Evolutionary conservation across 306 rosid species (phyloP).

Genomic region (Arachis stenosperma): DNA sequence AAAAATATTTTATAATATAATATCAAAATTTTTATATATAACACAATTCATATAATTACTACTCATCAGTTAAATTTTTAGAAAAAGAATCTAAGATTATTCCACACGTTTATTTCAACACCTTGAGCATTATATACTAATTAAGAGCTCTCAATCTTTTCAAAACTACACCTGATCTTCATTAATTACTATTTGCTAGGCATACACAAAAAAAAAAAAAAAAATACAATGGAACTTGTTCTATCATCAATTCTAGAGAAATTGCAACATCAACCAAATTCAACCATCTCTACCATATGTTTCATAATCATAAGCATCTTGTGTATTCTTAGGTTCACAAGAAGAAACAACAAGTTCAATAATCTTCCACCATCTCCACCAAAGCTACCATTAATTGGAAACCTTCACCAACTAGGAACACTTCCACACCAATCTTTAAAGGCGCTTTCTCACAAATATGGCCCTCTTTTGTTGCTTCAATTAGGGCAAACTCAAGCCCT

Average conservation of each 20-base stretch:
- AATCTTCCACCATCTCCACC: conserved; percentile 25
- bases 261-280: not conserved
- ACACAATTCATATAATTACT: too few relatives aligned
- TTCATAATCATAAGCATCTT: conserved; percentile 7
- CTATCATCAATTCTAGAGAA: not conserved
- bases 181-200: too few relatives aligned
- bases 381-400: conserved; percentile 14
- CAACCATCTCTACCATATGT: not conserved
- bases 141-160: too few relatives aligned
- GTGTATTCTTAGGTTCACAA: conserved; percentile 5
- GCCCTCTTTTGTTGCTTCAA: conserved; percentile 23
- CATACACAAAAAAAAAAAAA: too few relatives aligned
- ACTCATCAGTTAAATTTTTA: too few relatives aligned
- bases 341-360: conserved; percentile 7
- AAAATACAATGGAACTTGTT: not conserved
- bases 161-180: too few relatives aligned
- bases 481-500: conserved; percentile 22
- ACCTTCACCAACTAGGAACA: conserved; percentile 36
- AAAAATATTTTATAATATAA: too few relatives aligned
- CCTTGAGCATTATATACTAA: too few relatives aligned
- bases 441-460: conserved; percentile 1
- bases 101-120: too few relatives aligned
- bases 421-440: conserved; percentile 21
- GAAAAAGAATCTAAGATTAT: too few relatives aligned
- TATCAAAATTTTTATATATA: too few relatives aligned